Base-by-base conservation (phyloP, 805 yeast species). In the Candida suzukii region DNA sequence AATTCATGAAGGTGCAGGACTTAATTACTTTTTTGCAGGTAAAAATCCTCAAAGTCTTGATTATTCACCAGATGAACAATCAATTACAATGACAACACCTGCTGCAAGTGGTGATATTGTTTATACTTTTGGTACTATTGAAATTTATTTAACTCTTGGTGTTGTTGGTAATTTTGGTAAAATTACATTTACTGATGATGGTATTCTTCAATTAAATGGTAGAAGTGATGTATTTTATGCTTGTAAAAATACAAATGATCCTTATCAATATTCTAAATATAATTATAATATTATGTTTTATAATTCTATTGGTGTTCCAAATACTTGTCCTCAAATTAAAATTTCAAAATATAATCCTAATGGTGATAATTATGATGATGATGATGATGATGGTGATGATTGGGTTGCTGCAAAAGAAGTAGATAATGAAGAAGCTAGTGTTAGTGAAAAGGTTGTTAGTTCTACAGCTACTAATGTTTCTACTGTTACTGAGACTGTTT, bases 1-100 rank as follows among this genome's bases (percentile, higher is more conserved):
- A 26, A 47, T 46, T 38, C 76, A 70, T 48, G 72, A 68, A 52
- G 75, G 75, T 49, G 76, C 75, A 42, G 75, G 66, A 41, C 50
- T 66, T 48, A 60, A 63, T 58, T 70, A 68, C 54, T 47, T 65
- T 32, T 61, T 66, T 56, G 49, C 64, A 31, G 35, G 27, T 33
- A 57, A 58, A 16, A 37, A 59, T 27, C 37, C 14, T 20, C 10
- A 37, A 35, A 31, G 18, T 13, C 27, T 26, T 22, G 29, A 4
- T 36, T 19, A 18, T 27, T 17, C 25, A 13, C 35, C 39, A 21
- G 22, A n/a, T 10, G 16, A 36, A 40, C 10, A 35, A 28, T n/a
- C 37, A 37, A 7, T 20, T 22, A 24, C 38, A 11, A 26, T 26
- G 35, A 16, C 45, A 42, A 39, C 34, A 37, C 30, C 40, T 22